Evolutionary conservation across 352 stramenopile genomes (phyloP).

Genomic region (Phytopythium helicoides): DNA sequence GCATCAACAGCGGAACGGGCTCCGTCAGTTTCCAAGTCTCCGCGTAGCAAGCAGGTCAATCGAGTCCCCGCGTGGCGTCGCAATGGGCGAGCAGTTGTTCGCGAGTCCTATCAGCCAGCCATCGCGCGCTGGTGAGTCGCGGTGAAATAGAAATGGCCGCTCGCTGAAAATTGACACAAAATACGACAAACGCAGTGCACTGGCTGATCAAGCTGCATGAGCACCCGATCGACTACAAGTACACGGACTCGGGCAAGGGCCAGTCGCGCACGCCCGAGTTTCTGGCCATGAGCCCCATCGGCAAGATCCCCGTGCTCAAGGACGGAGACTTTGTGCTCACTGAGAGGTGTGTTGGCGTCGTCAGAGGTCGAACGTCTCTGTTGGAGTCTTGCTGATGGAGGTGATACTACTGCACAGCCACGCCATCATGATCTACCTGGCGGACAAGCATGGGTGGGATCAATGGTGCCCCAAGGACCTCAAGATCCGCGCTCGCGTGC

Average conservation of each 20-base stretch:
- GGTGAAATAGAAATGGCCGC: no score
- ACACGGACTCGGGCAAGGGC: conserved; percentile 47
- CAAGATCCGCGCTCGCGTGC: conserved; percentile 61
- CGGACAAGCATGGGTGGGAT: conserved; percentile 65
- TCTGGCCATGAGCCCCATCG: conserved; percentile 52
- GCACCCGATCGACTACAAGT: conserved; percentile 56
- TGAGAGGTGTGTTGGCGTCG: no score
- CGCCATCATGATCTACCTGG: conserved; percentile 73
- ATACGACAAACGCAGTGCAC: no score
- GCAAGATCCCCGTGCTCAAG: conserved; percentile 68
- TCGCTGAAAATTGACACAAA: no score
- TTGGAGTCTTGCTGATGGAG: neutral
- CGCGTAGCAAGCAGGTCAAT: no score
- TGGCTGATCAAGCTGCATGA: conserved; percentile 77
- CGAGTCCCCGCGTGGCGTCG: no score
- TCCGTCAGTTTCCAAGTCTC: no score
- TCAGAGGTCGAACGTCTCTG: neutral
- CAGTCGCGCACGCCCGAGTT: conserved; percentile 51
- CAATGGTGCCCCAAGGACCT: conserved; percentile 56
- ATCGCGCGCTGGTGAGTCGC: conserved; percentile 49
- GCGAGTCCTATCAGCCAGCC: conserved; percentile 63
- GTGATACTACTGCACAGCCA: conserved; percentile 34
- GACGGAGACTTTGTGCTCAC: conserved; percentile 67
- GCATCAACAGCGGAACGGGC: no score
- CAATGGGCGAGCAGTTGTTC: conserved; percentile 53